Evolutionary conservation across 169 alveolate genomes (phyloP).

Genomic region (Amoebophrya sp.): DNA sequence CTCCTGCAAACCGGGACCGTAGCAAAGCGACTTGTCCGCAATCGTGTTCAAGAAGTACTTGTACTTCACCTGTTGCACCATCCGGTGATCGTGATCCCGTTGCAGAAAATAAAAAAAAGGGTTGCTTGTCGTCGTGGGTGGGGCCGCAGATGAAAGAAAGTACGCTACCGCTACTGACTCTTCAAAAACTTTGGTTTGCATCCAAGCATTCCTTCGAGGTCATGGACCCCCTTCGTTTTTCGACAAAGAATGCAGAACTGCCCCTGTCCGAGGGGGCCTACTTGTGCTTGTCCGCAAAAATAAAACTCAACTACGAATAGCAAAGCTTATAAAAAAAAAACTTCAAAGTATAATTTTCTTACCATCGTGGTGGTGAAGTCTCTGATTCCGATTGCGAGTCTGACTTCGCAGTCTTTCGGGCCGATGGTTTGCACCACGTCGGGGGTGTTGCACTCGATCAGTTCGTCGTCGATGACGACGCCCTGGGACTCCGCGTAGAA

Average conservation of each 20-base stretch:
- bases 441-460: conserved; percentile 69
- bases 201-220: too few relatives aligned
- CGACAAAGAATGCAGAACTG: neutral
- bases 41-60: conserved; percentile 74
- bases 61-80: conserved; percentile 37
- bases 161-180: too few relatives aligned
- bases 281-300: neutral
- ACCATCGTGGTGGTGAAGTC: conserved; percentile 65
- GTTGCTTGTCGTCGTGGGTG: too few relatives aligned
- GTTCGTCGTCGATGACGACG: conserved; percentile 58
- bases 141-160: too few relatives aligned
- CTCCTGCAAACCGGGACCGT: conserved; percentile 81
- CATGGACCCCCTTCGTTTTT: too few relatives aligned
- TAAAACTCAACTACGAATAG: neutral
- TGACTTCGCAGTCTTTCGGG: conserved; percentile 74
- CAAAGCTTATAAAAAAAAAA: conserved; percentile 2
- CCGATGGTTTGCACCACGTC: conserved; percentile 66
- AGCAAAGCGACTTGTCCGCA: conserved; percentile 73
- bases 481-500: conserved; percentile 61
- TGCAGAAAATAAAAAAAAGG: too few relatives aligned
- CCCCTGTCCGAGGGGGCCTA: neutral
- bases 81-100: too few relatives aligned
- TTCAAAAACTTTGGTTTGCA: too few relatives aligned
- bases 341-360: neutral
- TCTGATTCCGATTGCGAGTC: conserved; percentile 67